These are phyloP conservation scores for Alnus rubra DNA, from an alignment of 306 rosid species.

Conservation along the genomic window DNA sequence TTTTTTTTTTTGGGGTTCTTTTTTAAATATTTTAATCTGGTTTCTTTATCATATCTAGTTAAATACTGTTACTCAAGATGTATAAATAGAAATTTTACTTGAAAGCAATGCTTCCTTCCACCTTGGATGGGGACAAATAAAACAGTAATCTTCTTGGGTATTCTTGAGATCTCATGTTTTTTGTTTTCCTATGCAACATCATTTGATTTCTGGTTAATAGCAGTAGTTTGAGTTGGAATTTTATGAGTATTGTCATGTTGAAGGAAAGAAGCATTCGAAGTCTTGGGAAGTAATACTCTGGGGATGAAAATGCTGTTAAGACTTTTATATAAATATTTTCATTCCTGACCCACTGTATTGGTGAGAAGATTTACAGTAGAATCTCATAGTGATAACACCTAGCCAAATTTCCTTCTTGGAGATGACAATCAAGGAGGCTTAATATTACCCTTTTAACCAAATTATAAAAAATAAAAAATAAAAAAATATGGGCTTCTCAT, in stretches of 20 bases:
- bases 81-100: neutral
- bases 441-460: neutral
- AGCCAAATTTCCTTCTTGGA: no score
- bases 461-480: no score
- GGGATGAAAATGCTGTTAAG: no score
- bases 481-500: no score
- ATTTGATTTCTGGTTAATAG: neutral
- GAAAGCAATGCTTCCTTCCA: conserved; percentile 2
- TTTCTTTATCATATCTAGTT: neutral
- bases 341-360: no score
- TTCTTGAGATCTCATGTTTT: neutral
- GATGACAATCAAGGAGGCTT: no score
- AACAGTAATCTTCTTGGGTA: neutral
- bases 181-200: neutral
- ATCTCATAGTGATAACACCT: no score
- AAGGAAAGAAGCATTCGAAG: neutral
- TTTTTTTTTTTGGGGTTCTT: neutral
- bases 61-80: neutral
- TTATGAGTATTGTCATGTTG: neutral
- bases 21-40: neutral
- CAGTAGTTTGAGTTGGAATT: neutral
- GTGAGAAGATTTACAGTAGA: no score
- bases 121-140: conserved; percentile 4
- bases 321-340: no score
- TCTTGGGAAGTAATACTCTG: no score